Conservation (phyloP, 371 early-diverging fungal species). For the Lichtheimia ornata region DNA sequence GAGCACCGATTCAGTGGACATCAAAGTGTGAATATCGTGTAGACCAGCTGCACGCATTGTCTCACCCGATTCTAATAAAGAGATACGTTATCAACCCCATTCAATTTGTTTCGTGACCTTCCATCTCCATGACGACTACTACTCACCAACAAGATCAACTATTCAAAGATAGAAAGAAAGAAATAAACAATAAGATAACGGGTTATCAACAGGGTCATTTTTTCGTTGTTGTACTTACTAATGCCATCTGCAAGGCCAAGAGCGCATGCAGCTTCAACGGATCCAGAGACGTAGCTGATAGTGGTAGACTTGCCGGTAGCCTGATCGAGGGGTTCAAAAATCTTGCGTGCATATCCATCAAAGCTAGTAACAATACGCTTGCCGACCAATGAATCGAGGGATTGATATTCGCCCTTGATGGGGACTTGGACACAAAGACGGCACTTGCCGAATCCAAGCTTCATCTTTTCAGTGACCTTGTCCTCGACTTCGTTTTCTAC, state of each 20-base stretch:
- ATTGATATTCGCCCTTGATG: constrained; percentile 43
- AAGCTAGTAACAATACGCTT: constrained; percentile 95
- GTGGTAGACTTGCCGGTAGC: constrained; percentile 59
- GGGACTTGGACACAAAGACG: constrained; percentile 85
- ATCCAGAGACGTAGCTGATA: constrained; percentile 87
- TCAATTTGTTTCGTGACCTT: too few species aligned
- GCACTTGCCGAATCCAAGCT: constrained; percentile 93
- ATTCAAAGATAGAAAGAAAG: constrained; percentile 3
- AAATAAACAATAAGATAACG: background rate
- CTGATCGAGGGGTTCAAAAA: constrained; percentile 73
- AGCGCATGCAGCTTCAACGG: constrained; percentile 95
- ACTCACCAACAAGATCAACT: constrained; percentile 66
- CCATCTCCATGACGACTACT: background rate
- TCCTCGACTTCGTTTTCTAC: constrained; percentile 75
- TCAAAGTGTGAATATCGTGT: constrained; percentile 79
- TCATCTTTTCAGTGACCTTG: constrained; percentile 71
- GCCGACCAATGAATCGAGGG: constrained; percentile 78
- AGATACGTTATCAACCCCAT: background rate
- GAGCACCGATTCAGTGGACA: constrained; percentile 86
- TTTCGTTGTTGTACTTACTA: constrained; percentile 57
- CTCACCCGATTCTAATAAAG: constrained; percentile 90
- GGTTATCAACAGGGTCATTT: background rate
- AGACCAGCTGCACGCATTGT: constrained; percentile 98
- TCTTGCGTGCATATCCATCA: constrained; percentile 62
- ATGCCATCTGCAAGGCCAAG: constrained; percentile 96